Conservation (phyloP, 805 yeast genomes). For the Kluyveromyces wickerhamii region DNA sequence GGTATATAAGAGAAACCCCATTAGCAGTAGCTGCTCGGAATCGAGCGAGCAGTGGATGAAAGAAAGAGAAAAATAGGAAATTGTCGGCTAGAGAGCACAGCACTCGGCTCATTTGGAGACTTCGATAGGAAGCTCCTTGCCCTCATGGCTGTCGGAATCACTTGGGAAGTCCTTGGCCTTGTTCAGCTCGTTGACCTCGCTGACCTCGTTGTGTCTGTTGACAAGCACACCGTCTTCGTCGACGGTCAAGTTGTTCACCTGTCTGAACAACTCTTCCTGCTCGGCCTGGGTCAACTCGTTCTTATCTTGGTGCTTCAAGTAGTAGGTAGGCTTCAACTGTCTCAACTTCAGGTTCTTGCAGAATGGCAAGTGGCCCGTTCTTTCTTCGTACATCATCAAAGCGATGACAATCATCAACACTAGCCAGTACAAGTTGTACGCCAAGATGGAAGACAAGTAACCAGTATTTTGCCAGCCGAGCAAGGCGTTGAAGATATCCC, state of each 20-base stretch:
- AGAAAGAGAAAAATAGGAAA: too few relatives aligned
- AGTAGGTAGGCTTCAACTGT: slow-evolving; percentile 63
- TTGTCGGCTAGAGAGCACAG: too few relatives aligned
- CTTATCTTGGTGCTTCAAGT: slow-evolving; percentile 61
- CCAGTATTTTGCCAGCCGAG: slow-evolving; percentile 98
- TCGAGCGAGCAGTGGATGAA: too few relatives aligned
- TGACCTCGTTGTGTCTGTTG: background rate
- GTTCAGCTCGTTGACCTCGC: background rate
- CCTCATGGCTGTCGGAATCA: too few relatives aligned
- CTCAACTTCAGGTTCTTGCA: slow-evolving; percentile 39
- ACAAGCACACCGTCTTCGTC: slow-evolving; percentile 28
- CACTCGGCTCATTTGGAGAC: too few relatives aligned
- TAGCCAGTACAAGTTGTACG: slow-evolving; percentile 88
- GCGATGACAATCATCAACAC: slow-evolving; percentile 44
- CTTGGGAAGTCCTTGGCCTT: too few relatives aligned
- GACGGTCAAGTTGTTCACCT: slow-evolving; percentile 34
- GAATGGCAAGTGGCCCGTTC: slow-evolving; percentile 72
- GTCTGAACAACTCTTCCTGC: slow-evolving; percentile 42
- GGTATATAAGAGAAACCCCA: too few relatives aligned
- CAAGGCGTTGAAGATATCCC: slow-evolving; percentile 94
- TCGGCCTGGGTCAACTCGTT: slow-evolving; percentile 45
- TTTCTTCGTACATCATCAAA: slow-evolving; percentile 78
- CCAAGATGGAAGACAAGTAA: slow-evolving; percentile 82
- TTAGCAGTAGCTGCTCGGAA: too few relatives aligned
- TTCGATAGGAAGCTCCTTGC: too few relatives aligned